Evolutionary conservation across 1,284 basidiomycete species (phyloP).

Genomic region (Termitomyces sp.): DNA sequence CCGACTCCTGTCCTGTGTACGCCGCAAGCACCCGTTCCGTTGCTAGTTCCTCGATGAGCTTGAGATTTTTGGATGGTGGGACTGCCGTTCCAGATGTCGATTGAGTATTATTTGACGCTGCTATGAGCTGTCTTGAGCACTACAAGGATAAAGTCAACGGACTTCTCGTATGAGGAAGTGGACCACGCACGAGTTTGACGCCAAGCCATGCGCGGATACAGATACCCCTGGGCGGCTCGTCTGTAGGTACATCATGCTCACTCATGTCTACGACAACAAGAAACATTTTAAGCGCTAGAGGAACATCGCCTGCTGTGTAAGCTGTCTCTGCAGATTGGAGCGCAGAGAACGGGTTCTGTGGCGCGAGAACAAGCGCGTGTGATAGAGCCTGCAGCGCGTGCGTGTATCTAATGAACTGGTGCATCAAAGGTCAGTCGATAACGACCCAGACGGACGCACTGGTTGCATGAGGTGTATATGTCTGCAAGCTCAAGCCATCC

Average conservation of each 20-base stretch:
- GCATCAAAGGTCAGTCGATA: background rate
- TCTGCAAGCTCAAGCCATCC: slow-evolving; percentile 94
- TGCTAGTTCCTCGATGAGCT: slow-evolving; percentile 63
- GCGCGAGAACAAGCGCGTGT: slow-evolving; percentile 77
- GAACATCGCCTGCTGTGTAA: slow-evolving; percentile 71
- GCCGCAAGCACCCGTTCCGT: slow-evolving; percentile 62
- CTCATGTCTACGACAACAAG: slow-evolving; percentile 82
- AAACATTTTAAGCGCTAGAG: slow-evolving; percentile 80
- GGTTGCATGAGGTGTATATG: slow-evolving; percentile 74
- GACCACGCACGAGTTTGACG: slow-evolving; percentile 65
- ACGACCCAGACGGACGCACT: slow-evolving; percentile 45
- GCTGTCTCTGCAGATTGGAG: slow-evolving; percentile 85
- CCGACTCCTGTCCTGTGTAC: slow-evolving; percentile 31
- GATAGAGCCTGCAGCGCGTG: slow-evolving; percentile 71
- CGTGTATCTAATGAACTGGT: slow-evolving; percentile 43
- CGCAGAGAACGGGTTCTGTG: slow-evolving; percentile 82
- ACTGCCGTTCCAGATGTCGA: slow-evolving; percentile 54
- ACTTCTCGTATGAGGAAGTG: background rate
- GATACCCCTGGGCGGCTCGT: slow-evolving; percentile 51
- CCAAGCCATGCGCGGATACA: slow-evolving; percentile 81
- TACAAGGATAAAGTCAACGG: background rate
- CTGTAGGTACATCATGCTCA: slow-evolving; percentile 49
- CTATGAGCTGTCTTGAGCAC: slow-evolving; percentile 54
- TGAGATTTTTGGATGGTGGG: slow-evolving; percentile 40
- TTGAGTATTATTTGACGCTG: slow-evolving; percentile 25